These are phyloP conservation scores for Eurotiales sp. DNA, from an alignment of 2,329 filamentous ascomycete species.

Conservation along the genomic window DNA sequence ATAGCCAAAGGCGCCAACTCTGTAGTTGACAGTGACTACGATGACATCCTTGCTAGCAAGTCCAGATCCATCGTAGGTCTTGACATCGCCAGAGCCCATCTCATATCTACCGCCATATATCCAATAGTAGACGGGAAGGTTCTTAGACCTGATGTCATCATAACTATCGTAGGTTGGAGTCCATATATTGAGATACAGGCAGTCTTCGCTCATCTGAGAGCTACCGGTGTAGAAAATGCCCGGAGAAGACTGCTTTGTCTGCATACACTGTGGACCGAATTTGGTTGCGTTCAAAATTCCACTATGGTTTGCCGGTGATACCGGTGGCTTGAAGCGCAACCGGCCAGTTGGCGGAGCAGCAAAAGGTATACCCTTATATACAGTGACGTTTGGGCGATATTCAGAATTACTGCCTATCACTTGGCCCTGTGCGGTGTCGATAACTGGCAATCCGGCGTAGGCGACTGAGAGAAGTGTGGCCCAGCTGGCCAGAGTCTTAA, in stretches of 20 bases:
- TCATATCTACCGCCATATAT: neutral
- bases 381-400: no score
- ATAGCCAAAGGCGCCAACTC: conserved; percentile 22
- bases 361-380: conserved; percentile 23
- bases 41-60: conserved; percentile 10
- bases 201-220: neutral
- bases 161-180: neutral
- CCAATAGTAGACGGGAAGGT: neutral
- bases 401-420: no score
- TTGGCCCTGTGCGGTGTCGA: no score
- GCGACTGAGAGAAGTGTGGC: no score
- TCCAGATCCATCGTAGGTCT: neutral
- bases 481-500: no score
- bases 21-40: conserved; percentile 21
- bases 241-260: no score
- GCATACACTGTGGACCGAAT: neutral
- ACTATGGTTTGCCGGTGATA: conserved; percentile 20
- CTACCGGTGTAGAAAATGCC: no score
- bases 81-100: neutral
- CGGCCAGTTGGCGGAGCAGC: conserved; percentile 23
- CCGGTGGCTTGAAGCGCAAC: conserved; percentile 22
- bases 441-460: no score
- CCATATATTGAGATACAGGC: neutral
- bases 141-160: neutral
- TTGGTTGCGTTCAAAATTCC: neutral